Evolutionary conservation across 148 eudicot species (phyloP), one percentile per base, ranked within the genome.

Genomic region (Selenicereus undatus): DNA sequence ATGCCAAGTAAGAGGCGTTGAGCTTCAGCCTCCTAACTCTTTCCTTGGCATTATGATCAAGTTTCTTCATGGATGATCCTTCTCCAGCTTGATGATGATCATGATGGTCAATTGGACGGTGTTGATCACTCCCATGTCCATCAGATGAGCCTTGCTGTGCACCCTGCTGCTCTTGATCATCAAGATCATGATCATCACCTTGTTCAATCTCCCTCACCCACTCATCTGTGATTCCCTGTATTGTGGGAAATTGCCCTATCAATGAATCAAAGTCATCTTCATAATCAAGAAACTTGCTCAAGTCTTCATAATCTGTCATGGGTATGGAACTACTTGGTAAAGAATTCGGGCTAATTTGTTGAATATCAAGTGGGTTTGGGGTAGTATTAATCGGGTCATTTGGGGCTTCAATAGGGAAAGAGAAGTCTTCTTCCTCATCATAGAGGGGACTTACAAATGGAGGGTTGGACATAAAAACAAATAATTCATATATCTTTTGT

Each of bases 41-140:
- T 75, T 90, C 92, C 84, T 86, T 90, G 0, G 92, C 92, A 80
- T 90, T 90, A 48, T 90, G 92, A 81, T 85, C 85, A 75, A 80
- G 84, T 73, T 88, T 90, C 88, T 90, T 90, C 17, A 35, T 75
- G 18, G 73, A 70, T 29, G 84, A 77, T 24, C 84, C 84, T 81
- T 81, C 39, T 48, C 81, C 86, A 48, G n/a, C 62, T 56, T 56
- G 21, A 56, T 56, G 62, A 18, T 56, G 62, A 56, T 56, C 62
- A 17, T 52, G 79, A 62, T n/a, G 72, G 1, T 20, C 75, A 13
- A 18, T 43, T 3, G n/a, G 54, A 24, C 39, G 35, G 48, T 12
- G 30, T 8, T 21, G 45, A 27, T 45, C 52, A 26, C 27, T 29
- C 17, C 60, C 51, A 20, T 64, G 69, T 66, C 74, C 42, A 48